A percentile compares a stretch with the other conserved stretches of the same genome.
Evolutionary conservation across 225 moss, liverwort and hornwort genomes (phyloP).

Genomic region (Neckera pumila): DNA sequence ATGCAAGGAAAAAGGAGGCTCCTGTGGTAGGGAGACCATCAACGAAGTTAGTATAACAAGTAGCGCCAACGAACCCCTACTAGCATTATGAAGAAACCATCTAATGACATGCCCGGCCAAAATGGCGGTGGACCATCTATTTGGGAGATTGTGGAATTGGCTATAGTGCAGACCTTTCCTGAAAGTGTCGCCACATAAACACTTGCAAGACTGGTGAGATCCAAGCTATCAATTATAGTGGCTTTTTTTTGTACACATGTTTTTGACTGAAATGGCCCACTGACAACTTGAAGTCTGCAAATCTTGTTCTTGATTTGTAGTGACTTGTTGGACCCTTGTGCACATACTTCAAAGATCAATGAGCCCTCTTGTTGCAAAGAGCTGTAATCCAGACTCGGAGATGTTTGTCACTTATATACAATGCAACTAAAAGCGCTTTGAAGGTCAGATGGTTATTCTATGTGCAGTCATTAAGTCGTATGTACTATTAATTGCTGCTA

Average conservation of each 20-base stretch:
- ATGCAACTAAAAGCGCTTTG: not conserved
- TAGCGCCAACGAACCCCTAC: not conserved
- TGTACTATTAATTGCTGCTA: not conserved
- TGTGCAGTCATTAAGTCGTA: not conserved
- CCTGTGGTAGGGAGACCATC: not conserved
- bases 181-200: not conserved
- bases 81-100: not conserved
- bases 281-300: not conserved
- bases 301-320: slow-evolving; percentile 2
- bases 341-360: not conserved
- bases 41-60: not conserved
- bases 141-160: not conserved
- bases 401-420: not conserved
- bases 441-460: not conserved
- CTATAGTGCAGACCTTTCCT: not conserved
- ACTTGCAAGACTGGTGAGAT: slow-evolving; percentile 11
- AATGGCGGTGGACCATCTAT: not conserved
- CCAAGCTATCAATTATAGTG: not conserved
- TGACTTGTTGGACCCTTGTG: not conserved
- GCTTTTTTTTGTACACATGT: not conserved
- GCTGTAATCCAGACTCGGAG: not conserved
- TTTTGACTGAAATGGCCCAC: not conserved
- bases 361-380: not conserved
- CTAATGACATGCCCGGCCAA: not conserved
- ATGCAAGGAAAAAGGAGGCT: slow-evolving; percentile 2